Conservation (phyloP, 1,139 yeast genomes). For the Suhomyces choctaworum region DNA sequence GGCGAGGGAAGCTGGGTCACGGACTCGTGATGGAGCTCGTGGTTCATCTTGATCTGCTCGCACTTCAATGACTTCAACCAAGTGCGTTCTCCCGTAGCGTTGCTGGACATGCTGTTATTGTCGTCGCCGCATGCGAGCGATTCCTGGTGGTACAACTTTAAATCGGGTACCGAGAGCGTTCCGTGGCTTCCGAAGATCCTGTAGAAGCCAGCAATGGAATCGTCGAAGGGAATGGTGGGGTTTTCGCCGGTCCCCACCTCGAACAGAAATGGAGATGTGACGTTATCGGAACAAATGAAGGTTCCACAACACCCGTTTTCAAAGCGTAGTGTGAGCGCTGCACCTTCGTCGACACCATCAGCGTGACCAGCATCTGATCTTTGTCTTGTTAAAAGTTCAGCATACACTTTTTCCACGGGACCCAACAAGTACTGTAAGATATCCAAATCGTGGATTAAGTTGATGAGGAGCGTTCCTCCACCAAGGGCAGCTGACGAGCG, state of each 20-base stretch:
- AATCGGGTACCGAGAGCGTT: constrained; percentile 44
- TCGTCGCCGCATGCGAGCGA: constrained; percentile 9
- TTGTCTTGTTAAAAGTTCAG: constrained; percentile 37
- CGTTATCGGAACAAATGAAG: constrained; percentile 44
- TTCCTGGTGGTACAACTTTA: constrained; percentile 37
- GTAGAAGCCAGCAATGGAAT: constrained; percentile 37
- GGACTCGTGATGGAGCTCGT: constrained; percentile 14
- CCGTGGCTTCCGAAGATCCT: constrained; percentile 44
- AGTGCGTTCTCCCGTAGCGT: constrained; percentile 18
- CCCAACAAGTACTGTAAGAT: constrained; percentile 43
- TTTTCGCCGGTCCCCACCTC: constrained; percentile 48
- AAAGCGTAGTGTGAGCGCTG: constrained; percentile 39
- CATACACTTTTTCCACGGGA: constrained; percentile 40
- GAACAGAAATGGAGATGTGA: constrained; percentile 43
- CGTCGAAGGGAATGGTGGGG: constrained; percentile 39
- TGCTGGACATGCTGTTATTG: constrained; percentile 16
- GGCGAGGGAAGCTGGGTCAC: constrained; percentile 23
- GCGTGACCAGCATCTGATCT: constrained; percentile 20
- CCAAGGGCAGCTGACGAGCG: constrained; percentile 35
- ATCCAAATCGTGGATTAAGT: constrained; percentile 46
- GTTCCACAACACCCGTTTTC: constrained; percentile 44
- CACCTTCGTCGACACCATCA: constrained; percentile 44
- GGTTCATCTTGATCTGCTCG: constrained; percentile 24
- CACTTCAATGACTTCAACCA: constrained; percentile 38
- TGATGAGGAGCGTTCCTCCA: constrained; percentile 43